Conservation (phyloP, 1,284 basidiomycete species). For the Moniliophthora roreri region DNA sequence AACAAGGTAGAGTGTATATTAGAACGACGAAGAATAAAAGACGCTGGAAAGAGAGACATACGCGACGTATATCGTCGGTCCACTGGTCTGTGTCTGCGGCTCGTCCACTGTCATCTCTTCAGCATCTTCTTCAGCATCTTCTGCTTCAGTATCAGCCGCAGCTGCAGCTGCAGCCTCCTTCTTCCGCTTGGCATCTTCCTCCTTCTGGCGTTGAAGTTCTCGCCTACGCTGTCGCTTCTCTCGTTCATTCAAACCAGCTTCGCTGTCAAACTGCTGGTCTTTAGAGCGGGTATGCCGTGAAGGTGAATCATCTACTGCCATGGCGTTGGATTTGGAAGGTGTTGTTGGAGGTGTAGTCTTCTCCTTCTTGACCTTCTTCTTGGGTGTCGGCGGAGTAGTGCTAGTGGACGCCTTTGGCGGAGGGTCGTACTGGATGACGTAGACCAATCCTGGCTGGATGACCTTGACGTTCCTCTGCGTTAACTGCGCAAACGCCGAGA, state of each 20-base stretch:
- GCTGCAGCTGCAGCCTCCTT: not conserved
- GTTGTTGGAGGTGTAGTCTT: slow-evolving; percentile 3
- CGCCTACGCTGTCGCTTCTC: slow-evolving; percentile 1
- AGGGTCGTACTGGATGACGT: slow-evolving; percentile 74
- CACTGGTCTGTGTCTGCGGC: slow-evolving; percentile 2
- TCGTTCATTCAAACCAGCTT: slow-evolving; percentile 11
- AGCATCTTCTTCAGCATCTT: slow-evolving; percentile 27
- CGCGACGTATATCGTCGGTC: slow-evolving; percentile 73
- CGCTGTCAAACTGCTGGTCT: slow-evolving; percentile 5
- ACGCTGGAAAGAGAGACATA: slow-evolving; percentile 43
- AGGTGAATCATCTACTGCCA: slow-evolving; percentile 10
- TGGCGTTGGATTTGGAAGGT: slow-evolving; percentile 9
- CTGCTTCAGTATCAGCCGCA: slow-evolving; percentile 18
- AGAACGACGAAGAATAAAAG: slow-evolving; percentile 7
- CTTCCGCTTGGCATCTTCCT: slow-evolving; percentile 3
- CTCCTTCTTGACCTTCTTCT: not conserved
- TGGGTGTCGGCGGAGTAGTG: slow-evolving; percentile 17
- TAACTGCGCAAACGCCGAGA: slow-evolving; percentile 87
- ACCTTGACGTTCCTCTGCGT: slow-evolving; percentile 82
- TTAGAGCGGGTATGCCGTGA: slow-evolving; percentile 9
- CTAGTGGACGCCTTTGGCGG: slow-evolving; percentile 40
- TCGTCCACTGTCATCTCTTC: slow-evolving; percentile 17
- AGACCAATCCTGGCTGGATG: slow-evolving; percentile 84
- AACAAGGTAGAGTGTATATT: slow-evolving; percentile 5
- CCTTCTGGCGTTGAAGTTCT: slow-evolving; percentile 1